Conservation (phyloP, 2,329 filamentous ascomycete genomes). For the Botryosphaeria dothidea region DNA sequence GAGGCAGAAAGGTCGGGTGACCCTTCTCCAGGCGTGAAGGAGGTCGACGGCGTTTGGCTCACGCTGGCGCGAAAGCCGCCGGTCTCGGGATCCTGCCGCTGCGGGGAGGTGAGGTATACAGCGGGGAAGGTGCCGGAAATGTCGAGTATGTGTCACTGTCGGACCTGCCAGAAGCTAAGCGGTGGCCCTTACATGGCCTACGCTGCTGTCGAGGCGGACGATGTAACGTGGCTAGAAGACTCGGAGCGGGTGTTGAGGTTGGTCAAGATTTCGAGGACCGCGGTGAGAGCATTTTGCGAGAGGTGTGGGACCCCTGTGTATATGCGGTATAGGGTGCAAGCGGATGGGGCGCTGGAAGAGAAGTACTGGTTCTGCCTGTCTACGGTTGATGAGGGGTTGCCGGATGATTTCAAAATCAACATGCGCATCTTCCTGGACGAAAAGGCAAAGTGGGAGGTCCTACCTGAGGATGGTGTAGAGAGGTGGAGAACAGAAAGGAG, state of each 20-base stretch:
- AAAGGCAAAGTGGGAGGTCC: slow-evolving; percentile 4
- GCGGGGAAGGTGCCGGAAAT: not conserved
- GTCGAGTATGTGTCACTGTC: slow-evolving; percentile 1
- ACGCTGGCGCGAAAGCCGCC: not conserved
- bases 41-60: slow-evolving; percentile 7
- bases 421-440: slow-evolving; percentile 50
- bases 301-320: not conserved
- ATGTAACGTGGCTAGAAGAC: not conserved
- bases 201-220: not conserved
- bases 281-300: slow-evolving; percentile 6
- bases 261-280: not conserved
- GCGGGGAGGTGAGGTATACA: not conserved
- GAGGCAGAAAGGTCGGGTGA: not conserved
- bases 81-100: slow-evolving; percentile 13
- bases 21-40: not conserved
- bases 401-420: slow-evolving; percentile 35
- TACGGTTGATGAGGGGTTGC: slow-evolving; percentile 40
- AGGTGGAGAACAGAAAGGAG: not conserved
- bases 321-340: not conserved
- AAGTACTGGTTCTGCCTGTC: slow-evolving; percentile 27
- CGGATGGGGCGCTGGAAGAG: not conserved
- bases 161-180: slow-evolving; percentile 1
- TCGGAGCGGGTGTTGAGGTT: not conserved
- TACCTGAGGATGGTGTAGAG: slow-evolving; percentile 2
- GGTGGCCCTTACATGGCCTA: not conserved